A percentile compares a stretch with the other conserved stretches of the same genome.
phyloP scores from a whole-genome alignment of 192 early-diverging fungal genomes.

The Coemansia sp. region DNA sequence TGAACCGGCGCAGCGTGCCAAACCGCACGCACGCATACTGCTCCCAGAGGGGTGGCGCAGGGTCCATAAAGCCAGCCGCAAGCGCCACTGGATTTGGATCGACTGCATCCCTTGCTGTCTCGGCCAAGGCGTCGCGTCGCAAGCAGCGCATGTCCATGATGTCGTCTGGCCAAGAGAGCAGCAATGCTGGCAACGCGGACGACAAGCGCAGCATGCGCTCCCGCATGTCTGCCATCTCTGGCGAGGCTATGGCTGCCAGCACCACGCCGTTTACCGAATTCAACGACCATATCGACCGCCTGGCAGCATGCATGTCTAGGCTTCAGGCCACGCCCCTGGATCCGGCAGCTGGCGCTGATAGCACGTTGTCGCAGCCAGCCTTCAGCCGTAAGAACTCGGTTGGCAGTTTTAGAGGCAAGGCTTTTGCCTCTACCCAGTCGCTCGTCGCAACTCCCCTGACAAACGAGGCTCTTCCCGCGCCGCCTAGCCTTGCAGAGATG shows the following conservation, averaged over 20 bases:
- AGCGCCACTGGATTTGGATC: constrained; percentile 31
- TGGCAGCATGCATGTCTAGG: constrained; percentile 47
- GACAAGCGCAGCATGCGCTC: constrained; percentile 47
- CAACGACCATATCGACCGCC: constrained; percentile 49
- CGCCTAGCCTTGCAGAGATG: constrained; percentile 4
- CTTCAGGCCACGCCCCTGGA: constrained; percentile 26
- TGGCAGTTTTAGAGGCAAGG: constrained; percentile 22
- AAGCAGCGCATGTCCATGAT: constrained; percentile 43
- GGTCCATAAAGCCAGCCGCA: constrained; percentile 18
- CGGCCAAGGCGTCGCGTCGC: constrained; percentile 39
- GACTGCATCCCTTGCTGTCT: constrained; percentile 4
- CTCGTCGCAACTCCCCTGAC: constrained; percentile 12
- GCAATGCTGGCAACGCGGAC: constrained; percentile 25
- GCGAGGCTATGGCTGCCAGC: constrained; percentile 27
- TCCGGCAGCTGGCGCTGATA: background rate
- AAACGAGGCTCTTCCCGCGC: constrained; percentile 15
- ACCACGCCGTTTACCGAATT: constrained; percentile 43
- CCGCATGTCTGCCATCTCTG: constrained; percentile 31
- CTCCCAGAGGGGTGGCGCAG: constrained; percentile 39
- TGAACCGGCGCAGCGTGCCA: constrained; percentile 46
- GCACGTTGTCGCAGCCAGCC: constrained; percentile 1
- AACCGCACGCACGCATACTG: constrained; percentile 34
- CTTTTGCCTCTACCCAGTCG: constrained; percentile 24
- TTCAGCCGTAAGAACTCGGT: constrained; percentile 41
- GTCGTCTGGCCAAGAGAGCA: constrained; percentile 30